phyloP scores from a whole-genome alignment of 2,329 filamentous ascomycete genomes.

The Incumbomyces delicatus region DNA sequence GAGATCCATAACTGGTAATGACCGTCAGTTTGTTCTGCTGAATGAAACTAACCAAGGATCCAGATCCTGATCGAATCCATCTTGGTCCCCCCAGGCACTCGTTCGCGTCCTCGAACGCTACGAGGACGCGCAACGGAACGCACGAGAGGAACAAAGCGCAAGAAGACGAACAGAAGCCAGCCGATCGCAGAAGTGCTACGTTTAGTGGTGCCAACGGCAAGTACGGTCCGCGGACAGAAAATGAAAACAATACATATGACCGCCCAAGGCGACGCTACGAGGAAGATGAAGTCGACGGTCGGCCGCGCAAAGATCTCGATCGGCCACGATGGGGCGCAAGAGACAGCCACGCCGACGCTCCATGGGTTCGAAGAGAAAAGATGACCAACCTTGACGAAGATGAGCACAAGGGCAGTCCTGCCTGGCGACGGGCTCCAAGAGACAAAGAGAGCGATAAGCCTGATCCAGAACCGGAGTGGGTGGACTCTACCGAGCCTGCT shows the following conservation, averaged over 20 bases:
- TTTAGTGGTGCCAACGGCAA: slow-evolving; percentile 1
- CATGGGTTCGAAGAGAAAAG: slow-evolving; percentile 61
- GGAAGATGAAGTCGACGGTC: slow-evolving; percentile 1
- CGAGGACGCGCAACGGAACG: slow-evolving; percentile 19
- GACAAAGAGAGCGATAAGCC: slow-evolving; percentile 44
- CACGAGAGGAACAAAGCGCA: slow-evolving; percentile 14
- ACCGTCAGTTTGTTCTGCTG: slow-evolving; percentile 12
- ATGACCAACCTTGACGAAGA: slow-evolving; percentile 31
- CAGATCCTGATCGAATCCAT: slow-evolving; percentile 63
- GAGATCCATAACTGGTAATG: slow-evolving; percentile 38
- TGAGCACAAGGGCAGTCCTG: slow-evolving; percentile 49
- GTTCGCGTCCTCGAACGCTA: slow-evolving; percentile 63
- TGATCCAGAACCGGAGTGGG: slow-evolving; percentile 79
- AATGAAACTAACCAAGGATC: slow-evolving; percentile 21
- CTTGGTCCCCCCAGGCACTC: slow-evolving; percentile 74
- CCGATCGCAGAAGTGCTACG: slow-evolving; percentile 2
- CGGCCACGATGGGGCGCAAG: slow-evolving; percentile 17
- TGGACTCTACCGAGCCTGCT: slow-evolving; percentile 48
- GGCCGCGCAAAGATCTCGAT: slow-evolving; percentile 14
- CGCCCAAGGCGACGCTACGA: slow-evolving; percentile 27
- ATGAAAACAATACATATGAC: slow-evolving; percentile 49
- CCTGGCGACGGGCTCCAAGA: slow-evolving; percentile 45
- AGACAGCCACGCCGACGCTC: slow-evolving; percentile 24
- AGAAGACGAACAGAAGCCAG: neutral
- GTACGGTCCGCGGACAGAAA: slow-evolving; percentile 34